Evolutionary conservation across 2,329 filamentous ascomycete species (phyloP).

Genomic region (Colletotrichum sp.): DNA sequence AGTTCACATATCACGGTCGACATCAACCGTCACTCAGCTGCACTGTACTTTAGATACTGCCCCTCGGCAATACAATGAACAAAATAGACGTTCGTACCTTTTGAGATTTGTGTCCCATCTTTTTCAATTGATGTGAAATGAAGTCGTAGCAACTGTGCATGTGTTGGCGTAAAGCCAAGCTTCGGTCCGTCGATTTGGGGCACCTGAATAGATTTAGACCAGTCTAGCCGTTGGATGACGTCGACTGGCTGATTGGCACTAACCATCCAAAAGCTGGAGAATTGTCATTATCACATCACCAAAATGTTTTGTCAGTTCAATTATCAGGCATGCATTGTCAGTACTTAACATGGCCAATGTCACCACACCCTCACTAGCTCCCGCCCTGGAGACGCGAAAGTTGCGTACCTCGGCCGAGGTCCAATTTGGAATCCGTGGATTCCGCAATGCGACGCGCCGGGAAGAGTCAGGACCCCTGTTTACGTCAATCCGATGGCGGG

Average conservation of each 20-base stretch:
- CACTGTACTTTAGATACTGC: slow-evolving; percentile 12
- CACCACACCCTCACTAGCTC: background rate
- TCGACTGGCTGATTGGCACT: background rate
- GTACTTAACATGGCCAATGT: background rate
- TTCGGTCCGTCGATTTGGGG: background rate
- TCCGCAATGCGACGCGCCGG: background rate
- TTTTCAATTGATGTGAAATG: background rate
- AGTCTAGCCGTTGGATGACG: background rate
- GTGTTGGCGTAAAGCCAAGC: background rate
- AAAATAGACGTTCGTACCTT: background rate
- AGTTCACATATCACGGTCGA: slow-evolving; percentile 5
- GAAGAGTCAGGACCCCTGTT: background rate
- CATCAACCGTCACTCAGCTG: background rate
- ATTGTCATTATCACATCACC: background rate
- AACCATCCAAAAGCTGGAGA: background rate
- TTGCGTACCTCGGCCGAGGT: background rate
- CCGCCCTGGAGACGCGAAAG: background rate
- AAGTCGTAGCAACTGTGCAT: background rate
- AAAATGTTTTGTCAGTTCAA: background rate
- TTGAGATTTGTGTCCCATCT: background rate
- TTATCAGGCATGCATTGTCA: background rate
- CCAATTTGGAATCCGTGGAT: slow-evolving; percentile 7
- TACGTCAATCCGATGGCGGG: background rate
- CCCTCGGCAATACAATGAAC: background rate
- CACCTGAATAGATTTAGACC: background rate